phyloP scores from a whole-genome alignment of 192 early-diverging fungal genomes.

The Backusella liffmaniae region DNA sequence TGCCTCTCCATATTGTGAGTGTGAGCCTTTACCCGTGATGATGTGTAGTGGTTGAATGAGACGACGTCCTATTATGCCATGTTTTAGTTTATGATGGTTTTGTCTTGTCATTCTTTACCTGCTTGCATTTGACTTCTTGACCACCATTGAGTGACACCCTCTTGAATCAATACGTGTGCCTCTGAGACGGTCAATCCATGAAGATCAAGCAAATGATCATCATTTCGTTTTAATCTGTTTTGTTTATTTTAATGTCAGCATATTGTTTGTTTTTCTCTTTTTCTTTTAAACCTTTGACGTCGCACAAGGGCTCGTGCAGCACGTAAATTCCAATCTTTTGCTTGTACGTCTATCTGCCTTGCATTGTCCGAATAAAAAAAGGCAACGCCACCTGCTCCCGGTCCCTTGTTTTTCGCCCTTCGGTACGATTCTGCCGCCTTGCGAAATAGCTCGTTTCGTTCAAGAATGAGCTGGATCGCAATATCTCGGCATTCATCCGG shows the following conservation, averaged over 20 bases:
- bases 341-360: slow-evolving; percentile 36
- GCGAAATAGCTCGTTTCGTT: slow-evolving; percentile 49
- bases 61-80: slow-evolving; percentile 3
- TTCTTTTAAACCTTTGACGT: slow-evolving; percentile 10
- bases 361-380: slow-evolving; percentile 54
- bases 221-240: slow-evolving; percentile 20
- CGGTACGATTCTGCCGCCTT: slow-evolving; percentile 46
- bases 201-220: slow-evolving; percentile 63
- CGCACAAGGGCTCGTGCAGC: slow-evolving; percentile 52
- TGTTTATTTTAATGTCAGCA: background rate
- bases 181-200: slow-evolving; percentile 66
- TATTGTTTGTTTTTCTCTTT: background rate
- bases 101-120: slow-evolving; percentile 3
- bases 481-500: slow-evolving; percentile 46
- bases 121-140: slow-evolving; percentile 41
- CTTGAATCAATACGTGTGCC: slow-evolving; percentile 56
- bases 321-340: slow-evolving; percentile 54
- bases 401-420: slow-evolving; percentile 27
- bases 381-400: slow-evolving; percentile 47
- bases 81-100: background rate
- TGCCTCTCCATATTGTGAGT: slow-evolving; percentile 57
- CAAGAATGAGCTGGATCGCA: slow-evolving; percentile 33
- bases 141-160: slow-evolving; percentile 61
- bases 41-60: slow-evolving; percentile 53
- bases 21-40: slow-evolving; percentile 65